phyloP scores from a whole-genome alignment of 768 basidiomycete genomes.

The Agaricus subrufescens region DNA sequence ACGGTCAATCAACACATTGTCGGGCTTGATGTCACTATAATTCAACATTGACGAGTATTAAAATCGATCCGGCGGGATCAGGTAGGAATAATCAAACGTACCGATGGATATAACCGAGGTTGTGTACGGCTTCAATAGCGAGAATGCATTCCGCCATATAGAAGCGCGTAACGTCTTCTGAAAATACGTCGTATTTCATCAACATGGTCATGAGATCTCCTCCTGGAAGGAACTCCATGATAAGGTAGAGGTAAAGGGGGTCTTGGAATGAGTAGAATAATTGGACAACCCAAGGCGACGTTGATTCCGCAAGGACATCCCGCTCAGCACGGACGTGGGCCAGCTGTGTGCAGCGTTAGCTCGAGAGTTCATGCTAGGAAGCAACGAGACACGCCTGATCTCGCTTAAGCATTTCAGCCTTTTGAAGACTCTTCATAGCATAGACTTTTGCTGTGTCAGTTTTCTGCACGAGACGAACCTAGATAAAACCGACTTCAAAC shows the following conservation, averaged over 20 bases:
- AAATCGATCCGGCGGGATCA: background rate
- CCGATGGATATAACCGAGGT: slow-evolving; percentile 99
- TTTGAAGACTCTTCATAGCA: slow-evolving; percentile 98
- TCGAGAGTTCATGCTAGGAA: background rate
- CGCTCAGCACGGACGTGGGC: slow-evolving; percentile 97
- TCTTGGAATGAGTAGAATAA: slow-evolving; percentile 99
- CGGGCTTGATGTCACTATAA: slow-evolving; percentile 94
- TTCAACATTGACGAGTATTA: slow-evolving; percentile 1
- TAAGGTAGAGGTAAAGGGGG: slow-evolving; percentile 89
- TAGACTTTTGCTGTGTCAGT: slow-evolving; percentile 97
- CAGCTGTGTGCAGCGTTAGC: slow-evolving; percentile 45
- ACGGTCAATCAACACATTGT: slow-evolving; percentile 98
- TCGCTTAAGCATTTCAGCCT: slow-evolving; percentile 98
- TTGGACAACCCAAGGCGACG: slow-evolving; percentile 96
- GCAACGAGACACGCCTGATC: slow-evolving; percentile 69
- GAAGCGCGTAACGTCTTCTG: slow-evolving; percentile 96
- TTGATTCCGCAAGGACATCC: slow-evolving; percentile 94
- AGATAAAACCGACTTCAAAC: background rate
- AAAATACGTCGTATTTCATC: slow-evolving; percentile 99
- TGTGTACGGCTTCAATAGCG: slow-evolving; percentile 97
- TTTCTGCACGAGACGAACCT: slow-evolving; percentile 97
- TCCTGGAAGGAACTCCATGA: slow-evolving; percentile 85
- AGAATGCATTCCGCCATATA: slow-evolving; percentile 99
- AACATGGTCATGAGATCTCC: slow-evolving; percentile 99
- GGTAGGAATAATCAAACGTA: slow-evolving; percentile 27